Evolutionary conservation across 2,329 filamentous ascomycete genomes (phyloP), one percentile per base, ranked within the genome.

Genomic region (Orbilia quercus): DNA sequence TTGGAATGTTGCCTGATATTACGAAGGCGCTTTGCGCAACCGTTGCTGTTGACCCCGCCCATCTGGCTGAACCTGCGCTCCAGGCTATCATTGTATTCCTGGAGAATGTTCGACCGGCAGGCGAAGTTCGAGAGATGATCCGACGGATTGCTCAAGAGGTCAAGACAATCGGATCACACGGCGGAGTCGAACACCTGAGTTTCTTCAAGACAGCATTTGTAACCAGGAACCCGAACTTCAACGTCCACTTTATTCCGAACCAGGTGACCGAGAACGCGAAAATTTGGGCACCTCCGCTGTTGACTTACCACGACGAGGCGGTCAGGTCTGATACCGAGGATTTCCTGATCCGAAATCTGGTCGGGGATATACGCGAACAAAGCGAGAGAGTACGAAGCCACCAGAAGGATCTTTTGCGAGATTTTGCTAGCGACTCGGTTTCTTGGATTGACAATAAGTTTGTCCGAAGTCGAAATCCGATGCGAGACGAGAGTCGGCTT

Each of bases 281-380:
- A 0, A 79, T 81, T 42, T 87, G 85, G 84, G 84, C 81, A 2
- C 85, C 85, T 7, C 81, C 82, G 0, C 78, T 87, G 12, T 82
- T 87, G 20, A 81, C 84, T n/a, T 84, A 84, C 73, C 82, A 80
- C 6, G 84, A 85, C 45, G 79, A 78, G 28, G 74, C 76, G 2
- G 82, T 86, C 22, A 81, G 85, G 34, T 78, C 79, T 34, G 80
- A 80, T 45, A 84, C 84, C 0, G 78, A 83, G 50, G 80, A 82
- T 11, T 77, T 84, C 48, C 20, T 75, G 4, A 14, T 63, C 12
- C 45, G 55, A 48, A 65, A 66, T 25, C 31, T 73, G 16, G 59
- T 66, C 3, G 69, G 69, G 12, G 60, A 65, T 2, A 73, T 73
- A 14, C 60, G 60, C n/a, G 40, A 60, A 18, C 69, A 73, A 31